phyloP scores from a whole-genome alignment of 352 stramenopile species.

The Phytophthora pluvialis region DNA sequence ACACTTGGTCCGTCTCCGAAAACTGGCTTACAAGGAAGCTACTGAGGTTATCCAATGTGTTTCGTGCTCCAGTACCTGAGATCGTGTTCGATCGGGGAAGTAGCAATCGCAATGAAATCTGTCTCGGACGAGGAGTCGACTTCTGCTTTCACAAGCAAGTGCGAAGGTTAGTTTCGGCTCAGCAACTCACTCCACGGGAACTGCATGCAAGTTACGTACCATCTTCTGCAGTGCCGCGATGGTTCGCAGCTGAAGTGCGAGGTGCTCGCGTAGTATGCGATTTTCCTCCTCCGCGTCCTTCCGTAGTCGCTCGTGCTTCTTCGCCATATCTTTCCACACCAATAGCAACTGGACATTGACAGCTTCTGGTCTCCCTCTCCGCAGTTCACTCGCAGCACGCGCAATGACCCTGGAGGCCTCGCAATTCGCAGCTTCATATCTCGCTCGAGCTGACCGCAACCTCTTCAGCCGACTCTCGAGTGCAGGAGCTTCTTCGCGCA shows the following conservation, averaged over 20 bases:
- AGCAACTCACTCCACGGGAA: not conserved
- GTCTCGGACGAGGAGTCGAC: not conserved
- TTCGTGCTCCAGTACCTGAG: not conserved
- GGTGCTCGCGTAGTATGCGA: not conserved
- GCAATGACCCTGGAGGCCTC: slow-evolving; percentile 1
- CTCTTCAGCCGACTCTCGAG: not conserved
- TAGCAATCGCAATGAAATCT: not conserved
- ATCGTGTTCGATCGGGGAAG: not conserved
- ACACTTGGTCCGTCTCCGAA: not conserved
- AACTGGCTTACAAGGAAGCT: not conserved
- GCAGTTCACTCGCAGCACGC: not conserved
- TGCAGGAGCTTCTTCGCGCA: slow-evolving; percentile 2
- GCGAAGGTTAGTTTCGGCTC: not conserved
- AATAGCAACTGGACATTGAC: not conserved
- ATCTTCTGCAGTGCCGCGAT: slow-evolving; percentile 8
- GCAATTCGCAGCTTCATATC: slow-evolving; percentile 11
- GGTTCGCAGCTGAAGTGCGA: not conserved
- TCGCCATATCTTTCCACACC: slow-evolving; percentile 13
- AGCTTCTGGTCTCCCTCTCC: not conserved
- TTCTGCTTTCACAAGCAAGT: not conserved
- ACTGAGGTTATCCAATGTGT: not conserved
- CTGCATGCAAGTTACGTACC: not conserved
- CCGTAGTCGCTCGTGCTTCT: not conserved
- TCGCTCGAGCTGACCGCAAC: slow-evolving; percentile 1
- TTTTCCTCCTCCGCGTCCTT: slow-evolving; percentile 3